Conservation (phyloP, 805 yeast species). For the Kodamaea kakaduensis region DNA sequence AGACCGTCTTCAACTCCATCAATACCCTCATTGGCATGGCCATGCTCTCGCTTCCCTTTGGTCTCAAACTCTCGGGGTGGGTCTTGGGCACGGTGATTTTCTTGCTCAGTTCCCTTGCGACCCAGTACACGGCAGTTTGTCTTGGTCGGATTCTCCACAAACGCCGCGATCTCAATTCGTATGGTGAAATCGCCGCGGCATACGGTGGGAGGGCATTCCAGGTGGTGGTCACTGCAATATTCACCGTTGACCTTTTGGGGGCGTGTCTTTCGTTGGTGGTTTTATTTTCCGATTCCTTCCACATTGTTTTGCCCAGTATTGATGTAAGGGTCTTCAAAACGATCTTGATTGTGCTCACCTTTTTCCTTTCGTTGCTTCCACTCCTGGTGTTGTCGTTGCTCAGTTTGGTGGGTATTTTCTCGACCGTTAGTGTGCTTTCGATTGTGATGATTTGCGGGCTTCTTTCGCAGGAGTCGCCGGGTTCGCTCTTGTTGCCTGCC, state of each 20-base stretch:
- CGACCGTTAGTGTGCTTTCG: slow-evolving; percentile 62
- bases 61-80: slow-evolving; percentile 63
- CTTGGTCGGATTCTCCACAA: slow-evolving; percentile 75
- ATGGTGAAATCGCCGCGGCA: slow-evolving; percentile 86
- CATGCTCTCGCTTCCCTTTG: slow-evolving; percentile 61
- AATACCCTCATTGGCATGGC: slow-evolving; percentile 70
- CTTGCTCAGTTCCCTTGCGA: slow-evolving; percentile 56
- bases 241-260: slow-evolving; percentile 74
- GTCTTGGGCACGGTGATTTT: slow-evolving; percentile 59
- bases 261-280: slow-evolving; percentile 79
- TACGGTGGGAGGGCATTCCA: slow-evolving; percentile 77
- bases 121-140: slow-evolving; percentile 73
- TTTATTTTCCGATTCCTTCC: slow-evolving; percentile 79
- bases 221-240: slow-evolving; percentile 64
- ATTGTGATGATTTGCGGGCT: slow-evolving; percentile 63
- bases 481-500: slow-evolving; percentile 64
- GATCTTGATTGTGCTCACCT: slow-evolving; percentile 33
- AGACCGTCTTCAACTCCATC: slow-evolving; percentile 42
- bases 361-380: slow-evolving; percentile 63
- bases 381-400: slow-evolving; percentile 66
- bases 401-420: slow-evolving; percentile 64
- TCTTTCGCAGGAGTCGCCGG: slow-evolving; percentile 58
- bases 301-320: slow-evolving; percentile 20
- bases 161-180: slow-evolving; percentile 76
- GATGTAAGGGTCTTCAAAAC: slow-evolving; percentile 14